Evolutionary conservation across 2,329 filamentous ascomycete species (phyloP), one percentile per base, ranked within the genome.

Genomic region (Colletotrichum tabaci): DNA sequence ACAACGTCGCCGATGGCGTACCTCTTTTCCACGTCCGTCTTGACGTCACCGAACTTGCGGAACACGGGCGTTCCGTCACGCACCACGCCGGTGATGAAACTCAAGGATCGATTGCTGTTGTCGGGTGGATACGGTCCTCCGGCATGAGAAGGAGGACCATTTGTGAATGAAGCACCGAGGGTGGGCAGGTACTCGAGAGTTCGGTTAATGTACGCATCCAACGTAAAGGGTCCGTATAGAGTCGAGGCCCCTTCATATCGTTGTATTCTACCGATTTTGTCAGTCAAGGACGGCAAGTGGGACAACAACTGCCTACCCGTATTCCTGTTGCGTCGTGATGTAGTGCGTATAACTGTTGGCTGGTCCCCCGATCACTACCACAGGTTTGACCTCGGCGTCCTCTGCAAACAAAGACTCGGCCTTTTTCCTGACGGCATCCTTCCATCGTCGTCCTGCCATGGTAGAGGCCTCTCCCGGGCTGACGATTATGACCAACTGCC

Each of bases 171-270:
- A 12, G 61, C 67, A 8, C 63, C 61, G 21, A 74, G 61, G 4
- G 50, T 65, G 2, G 73, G 67, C 6, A 74, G 67, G 18, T 61
- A 68, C 9, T 67, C 42, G 16, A 74, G 46, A 4, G 93, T 95
- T 21, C 95, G 85, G 78, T 97, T 94, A 80, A 98, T 92, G 82
- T 96, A 95, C 0, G 94, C 95, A 21, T 92, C 91, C n/a, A 98
- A 86, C 0, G 94, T 96, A 78, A 95, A 92, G 0, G 90, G 93
- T 0, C 95, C 95, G 79, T 95, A 96, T 2, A 98, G 87, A 0
- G 95, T 98, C 4, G 93, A 95, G 0, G 94, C 95, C 46, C 95
- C 95, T 82, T 98, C 95, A 79, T 98, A 98, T 44, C 95, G 91
- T 81, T 98, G 95, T 60, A 95, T 87, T 16, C 78, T 72, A 21